Base-by-base conservation (phyloP, 2,329 filamentous ascomycete genomes). In the Talaromyces islandicus region DNA sequence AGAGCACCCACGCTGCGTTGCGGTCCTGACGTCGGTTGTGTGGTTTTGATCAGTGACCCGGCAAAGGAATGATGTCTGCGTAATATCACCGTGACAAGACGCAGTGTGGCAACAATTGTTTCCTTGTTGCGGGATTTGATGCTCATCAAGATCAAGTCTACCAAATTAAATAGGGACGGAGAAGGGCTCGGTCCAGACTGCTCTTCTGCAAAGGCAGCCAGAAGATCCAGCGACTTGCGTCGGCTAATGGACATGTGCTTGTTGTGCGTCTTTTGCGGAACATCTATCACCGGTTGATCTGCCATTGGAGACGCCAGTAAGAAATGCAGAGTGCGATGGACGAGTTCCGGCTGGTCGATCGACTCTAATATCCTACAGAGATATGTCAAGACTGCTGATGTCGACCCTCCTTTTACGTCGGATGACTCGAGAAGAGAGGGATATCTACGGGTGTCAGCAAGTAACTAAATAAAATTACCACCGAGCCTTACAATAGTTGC, bases 371-470 rank as follows among this genome's bases (percentile, higher is more conserved):
- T 96, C 48, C 90, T 88, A 60, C 90, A 88, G 38, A 99, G 81
- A 73, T 99, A 97, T 1, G 92, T 97, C 64, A 97, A 81, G 12
- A 99, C 94, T 3, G 94, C 94, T 24, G 97, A 92, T 0, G 94
- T 96, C 7, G 94, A 99, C 58, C 94, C 94, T 65, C 93, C 94
- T 74, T 97, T 93, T 43, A 95, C 90, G 77, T 99, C 94, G 1
- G 94, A 97, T 10, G 94, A 99, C 74, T 99, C 93, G 14, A 99
- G 82, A 32, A 99, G 81, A 1, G 95, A 99, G 1, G 94, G 94
- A 72, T 99, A 96, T 77, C 91, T 94, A 64, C 4, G 14, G 50
- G 27, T 24, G 54, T 63, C 9, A 66, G 60, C 53, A 14, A 24
- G 5, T 12, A 52, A 4, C 17, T 24, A 35, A 1, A 10, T 17